phyloP scores from a whole-genome alignment of 805 yeast genomes.

The Phaffomyces thermotolerans region DNA sequence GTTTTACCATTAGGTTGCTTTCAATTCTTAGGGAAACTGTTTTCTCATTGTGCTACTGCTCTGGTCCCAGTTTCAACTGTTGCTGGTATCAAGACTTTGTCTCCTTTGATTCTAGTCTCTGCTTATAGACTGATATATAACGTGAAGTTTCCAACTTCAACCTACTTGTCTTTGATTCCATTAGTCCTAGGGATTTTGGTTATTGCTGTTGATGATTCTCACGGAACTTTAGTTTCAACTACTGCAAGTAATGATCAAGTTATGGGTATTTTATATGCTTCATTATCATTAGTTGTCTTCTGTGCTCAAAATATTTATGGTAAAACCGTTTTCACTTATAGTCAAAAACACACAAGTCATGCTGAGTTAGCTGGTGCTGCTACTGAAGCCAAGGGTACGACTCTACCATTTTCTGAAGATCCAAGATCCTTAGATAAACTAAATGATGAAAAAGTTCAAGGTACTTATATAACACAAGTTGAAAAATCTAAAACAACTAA shows the following conservation, averaged over 20 bases:
- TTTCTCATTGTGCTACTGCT: slow-evolving; percentile 58
- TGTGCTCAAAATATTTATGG: slow-evolving; percentile 85
- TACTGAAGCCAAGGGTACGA: slow-evolving; percentile 5
- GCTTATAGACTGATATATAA: slow-evolving; percentile 46
- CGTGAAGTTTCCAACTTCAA: slow-evolving; percentile 42
- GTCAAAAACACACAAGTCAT: slow-evolving; percentile 20
- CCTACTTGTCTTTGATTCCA: slow-evolving; percentile 47
- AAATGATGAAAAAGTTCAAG: slow-evolving; percentile 9
- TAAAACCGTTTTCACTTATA: slow-evolving; percentile 63
- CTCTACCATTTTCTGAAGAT: slow-evolving; percentile 5
- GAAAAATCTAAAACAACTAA: slow-evolving; percentile 15
- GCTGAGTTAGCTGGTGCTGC: slow-evolving; percentile 17
- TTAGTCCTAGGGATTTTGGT: slow-evolving; percentile 46
- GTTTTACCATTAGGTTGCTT: slow-evolving; percentile 59
- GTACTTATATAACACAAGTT: slow-evolving; percentile 10
- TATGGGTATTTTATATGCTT: slow-evolving; percentile 62
- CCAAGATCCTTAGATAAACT: slow-evolving; percentile 7
- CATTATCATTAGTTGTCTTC: slow-evolving; percentile 63
- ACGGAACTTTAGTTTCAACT: slow-evolving; percentile 27
- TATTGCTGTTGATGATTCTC: slow-evolving; percentile 26
- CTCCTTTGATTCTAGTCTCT: slow-evolving; percentile 53
- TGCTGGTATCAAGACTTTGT: slow-evolving; percentile 60
- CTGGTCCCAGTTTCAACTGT: slow-evolving; percentile 62
- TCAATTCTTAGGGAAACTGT: slow-evolving; percentile 58
- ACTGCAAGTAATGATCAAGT: slow-evolving; percentile 36